Conservation (phyloP, 345 rosid genomes). For the Passiflora organensis region DNA sequence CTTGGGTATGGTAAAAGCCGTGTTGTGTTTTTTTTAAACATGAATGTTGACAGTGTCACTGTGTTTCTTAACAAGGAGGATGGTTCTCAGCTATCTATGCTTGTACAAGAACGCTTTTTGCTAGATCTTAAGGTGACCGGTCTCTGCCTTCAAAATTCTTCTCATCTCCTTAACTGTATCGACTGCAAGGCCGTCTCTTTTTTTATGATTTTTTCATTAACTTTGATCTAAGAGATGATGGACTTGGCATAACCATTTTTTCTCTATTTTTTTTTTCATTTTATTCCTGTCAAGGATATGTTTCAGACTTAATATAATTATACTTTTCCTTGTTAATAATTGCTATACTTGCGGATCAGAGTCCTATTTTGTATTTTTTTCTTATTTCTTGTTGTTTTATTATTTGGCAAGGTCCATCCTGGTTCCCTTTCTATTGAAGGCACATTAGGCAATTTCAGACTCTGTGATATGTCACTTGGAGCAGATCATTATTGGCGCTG, state of each 20-base stretch:
- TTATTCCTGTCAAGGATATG: background rate
- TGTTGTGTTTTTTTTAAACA: conserved; percentile 74
- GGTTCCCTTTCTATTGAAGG: conserved; percentile 88
- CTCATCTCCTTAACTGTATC: background rate
- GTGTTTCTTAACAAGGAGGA: conserved; percentile 95
- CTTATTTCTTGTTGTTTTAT: background rate
- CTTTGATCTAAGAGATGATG: background rate
- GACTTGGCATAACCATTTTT: background rate
- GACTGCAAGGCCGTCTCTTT: too few species aligned
- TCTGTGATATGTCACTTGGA: conserved; percentile 84
- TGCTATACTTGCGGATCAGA: background rate
- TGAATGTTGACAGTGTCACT: conserved; percentile 87
- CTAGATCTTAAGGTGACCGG: conserved; percentile 77
- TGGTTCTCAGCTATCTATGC: conserved; percentile 90
- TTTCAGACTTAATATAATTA: background rate
- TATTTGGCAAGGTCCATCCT: conserved; percentile 68
- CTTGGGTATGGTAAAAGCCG: conserved; percentile 95
- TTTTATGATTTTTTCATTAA: background rate
- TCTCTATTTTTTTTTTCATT: background rate
- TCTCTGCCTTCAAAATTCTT: conserved; percentile 9
- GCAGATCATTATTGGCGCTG: conserved; percentile 73
- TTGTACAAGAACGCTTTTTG: conserved; percentile 87
- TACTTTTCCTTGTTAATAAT: background rate
- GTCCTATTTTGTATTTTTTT: background rate
- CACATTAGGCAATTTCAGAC: conserved; percentile 90